phyloP scores from a whole-genome alignment of 73 alveolate species.

The Tetrahymena borealis region DNA sequence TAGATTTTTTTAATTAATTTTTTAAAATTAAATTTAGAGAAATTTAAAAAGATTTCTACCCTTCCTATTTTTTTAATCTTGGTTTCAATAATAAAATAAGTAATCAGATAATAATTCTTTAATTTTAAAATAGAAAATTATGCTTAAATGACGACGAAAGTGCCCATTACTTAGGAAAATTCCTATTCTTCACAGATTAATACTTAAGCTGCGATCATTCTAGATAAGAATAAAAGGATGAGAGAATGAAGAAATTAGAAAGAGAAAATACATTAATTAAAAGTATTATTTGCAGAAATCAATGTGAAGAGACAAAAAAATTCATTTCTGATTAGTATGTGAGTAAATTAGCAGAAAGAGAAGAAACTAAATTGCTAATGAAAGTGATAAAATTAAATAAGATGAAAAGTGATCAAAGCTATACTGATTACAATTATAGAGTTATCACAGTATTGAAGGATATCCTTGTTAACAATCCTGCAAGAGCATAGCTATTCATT shows the following conservation, averaged over 20 bases:
- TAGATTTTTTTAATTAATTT: no score
- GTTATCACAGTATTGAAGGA: not conserved
- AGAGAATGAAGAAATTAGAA: not conserved
- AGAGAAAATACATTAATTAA: not conserved
- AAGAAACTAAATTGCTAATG: not conserved
- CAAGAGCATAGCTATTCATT: not conserved
- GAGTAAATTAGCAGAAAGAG: not conserved
- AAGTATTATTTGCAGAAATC: not conserved
- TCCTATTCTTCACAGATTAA: not conserved
- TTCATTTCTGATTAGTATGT: not conserved
- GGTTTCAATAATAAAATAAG: not conserved
- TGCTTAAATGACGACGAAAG: not conserved
- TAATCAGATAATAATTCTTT: not conserved
- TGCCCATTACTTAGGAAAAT: not conserved
- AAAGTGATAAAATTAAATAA: not conserved
- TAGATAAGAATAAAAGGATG: not conserved
- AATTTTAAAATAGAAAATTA: not conserved
- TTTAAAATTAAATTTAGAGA: no score
- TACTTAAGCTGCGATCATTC: not conserved
- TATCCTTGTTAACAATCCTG: not conserved
- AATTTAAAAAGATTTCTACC: no score
- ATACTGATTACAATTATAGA: not conserved
- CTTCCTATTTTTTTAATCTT: no score
- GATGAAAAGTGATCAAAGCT: not conserved
- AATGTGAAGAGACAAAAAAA: not conserved